Base-by-base conservation (phyloP, 208 protist genomes). In the Endotrypanum monterogeii region DNA sequence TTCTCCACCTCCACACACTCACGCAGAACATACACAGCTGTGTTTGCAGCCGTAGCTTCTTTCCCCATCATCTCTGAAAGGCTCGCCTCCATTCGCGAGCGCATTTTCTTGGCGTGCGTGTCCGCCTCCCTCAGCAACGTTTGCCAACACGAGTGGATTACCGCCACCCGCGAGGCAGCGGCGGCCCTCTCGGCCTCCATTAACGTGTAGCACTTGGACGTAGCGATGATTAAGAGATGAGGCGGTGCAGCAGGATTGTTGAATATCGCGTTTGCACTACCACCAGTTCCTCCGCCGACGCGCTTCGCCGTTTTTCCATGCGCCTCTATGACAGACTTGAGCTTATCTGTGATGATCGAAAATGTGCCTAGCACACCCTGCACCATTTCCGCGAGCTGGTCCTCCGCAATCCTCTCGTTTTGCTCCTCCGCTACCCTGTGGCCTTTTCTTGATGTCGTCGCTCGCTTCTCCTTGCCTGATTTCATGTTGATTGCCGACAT, bases 11-110 rank as follows among this genome's bases (percentile, higher is more conserved):
- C 93, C 61, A 97, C 90, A 62, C 83, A 81, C 69, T 81, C 85
- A 54, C 90, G 90, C 60, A 97, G 67, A 23, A 84, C 51, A 78
- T 92, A 94, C n/a, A 97, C 74, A 39, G 89, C 93, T n/a, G 88
- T 89, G 84, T 97, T 97, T 7, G 93, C 85, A 11, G 90, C 88
- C 1, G 85, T 70, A 1, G 91, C 89, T 71, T 93, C 83, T 30
- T 44, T 79, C 12, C 44, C 63, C 32, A 89, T 79, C 71, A 92
- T 84, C 1, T 52, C 46, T 67, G 80, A 73, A 35, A 88, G 57
- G 28, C 73, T 37, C 20, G 79, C 76, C 16, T 84, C 57, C 68
- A 85, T 88, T 23, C 61, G 56, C 16, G 55, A 18, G 30, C 74
- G 69, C 50, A 85, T 65, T 46, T 76, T 61, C 61, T 60, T 79